A percentile compares a stretch with the other conserved stretches of the same genome.
These are phyloP conservation scores for Globisporangium perplexum DNA, from an alignment of 352 stramenopile genomes.

Conservation along the genomic window DNA sequence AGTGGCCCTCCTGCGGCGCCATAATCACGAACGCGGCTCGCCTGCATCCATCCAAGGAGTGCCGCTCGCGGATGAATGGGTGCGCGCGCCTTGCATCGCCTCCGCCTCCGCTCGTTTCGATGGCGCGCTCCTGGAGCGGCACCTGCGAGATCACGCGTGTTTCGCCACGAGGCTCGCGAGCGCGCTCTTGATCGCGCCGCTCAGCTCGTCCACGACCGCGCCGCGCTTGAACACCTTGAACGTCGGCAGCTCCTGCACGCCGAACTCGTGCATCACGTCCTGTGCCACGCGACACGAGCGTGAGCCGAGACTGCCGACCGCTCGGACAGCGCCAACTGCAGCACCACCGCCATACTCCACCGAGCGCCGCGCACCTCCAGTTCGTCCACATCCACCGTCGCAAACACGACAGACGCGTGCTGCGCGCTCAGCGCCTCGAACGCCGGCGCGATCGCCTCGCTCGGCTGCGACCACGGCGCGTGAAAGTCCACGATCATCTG, in stretches of 20 bases:
- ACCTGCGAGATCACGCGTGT: constrained; percentile 15
- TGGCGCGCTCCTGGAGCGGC: background rate
- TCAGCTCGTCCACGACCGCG: constrained; percentile 85
- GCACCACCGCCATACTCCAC: background rate
- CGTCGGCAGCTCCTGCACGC: constrained; percentile 87
- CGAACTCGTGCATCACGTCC: constrained; percentile 53
- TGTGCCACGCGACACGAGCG: constrained; percentile 7
- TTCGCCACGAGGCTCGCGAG: constrained; percentile 52
- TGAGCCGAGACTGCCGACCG: background rate
- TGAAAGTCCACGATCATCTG: constrained; percentile 84
- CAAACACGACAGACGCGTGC: constrained; percentile 49
- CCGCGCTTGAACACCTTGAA: constrained; percentile 92
- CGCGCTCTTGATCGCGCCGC: constrained; percentile 60
- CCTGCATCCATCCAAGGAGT: background rate
- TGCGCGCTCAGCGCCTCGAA: constrained; percentile 67
- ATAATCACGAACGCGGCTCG: background rate
- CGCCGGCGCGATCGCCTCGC: constrained; percentile 67
- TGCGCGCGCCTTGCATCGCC: no score
- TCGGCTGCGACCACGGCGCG: constrained; percentile 82
- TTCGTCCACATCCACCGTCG: constrained; percentile 77
- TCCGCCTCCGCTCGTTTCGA: background rate
- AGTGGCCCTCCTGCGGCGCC: background rate
- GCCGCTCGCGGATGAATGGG: background rate
- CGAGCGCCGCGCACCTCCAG: constrained; percentile 28
- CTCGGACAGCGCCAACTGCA: background rate